phyloP scores from a whole-genome alignment of 768 basidiomycete species.

The Dioszegia aurantiaca region DNA sequence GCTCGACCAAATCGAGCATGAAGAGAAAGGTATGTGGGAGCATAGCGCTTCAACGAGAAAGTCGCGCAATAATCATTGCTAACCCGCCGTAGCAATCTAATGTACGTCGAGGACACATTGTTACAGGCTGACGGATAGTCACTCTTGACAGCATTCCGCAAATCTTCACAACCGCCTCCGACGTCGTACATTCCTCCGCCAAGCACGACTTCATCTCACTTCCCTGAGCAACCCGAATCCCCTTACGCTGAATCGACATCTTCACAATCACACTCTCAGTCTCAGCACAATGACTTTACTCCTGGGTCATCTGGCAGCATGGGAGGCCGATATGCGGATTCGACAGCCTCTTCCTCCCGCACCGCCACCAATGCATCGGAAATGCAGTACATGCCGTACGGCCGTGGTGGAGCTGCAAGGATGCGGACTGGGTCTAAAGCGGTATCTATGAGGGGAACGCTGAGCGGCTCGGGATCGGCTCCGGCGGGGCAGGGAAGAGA shows the following conservation, averaged over 20 bases:
- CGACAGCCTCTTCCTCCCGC: background rate
- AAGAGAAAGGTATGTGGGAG: constrained; percentile 6
- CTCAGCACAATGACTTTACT: background rate
- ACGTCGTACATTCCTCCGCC: constrained; percentile 9
- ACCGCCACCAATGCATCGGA: background rate
- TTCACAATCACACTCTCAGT: background rate
- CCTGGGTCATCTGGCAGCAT: background rate
- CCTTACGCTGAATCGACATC: constrained; percentile 10
- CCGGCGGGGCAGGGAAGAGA: background rate
- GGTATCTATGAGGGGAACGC: background rate
- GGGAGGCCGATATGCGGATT: constrained; percentile 9
- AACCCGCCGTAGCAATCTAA: constrained; percentile 8
- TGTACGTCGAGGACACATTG: background rate
- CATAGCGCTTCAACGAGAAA: too few relatives aligned
- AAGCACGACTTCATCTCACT: constrained; percentile 9
- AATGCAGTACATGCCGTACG: background rate
- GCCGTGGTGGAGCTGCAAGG: constrained; percentile 8
- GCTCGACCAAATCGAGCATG: constrained; percentile 16
- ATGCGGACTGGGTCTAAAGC: background rate
- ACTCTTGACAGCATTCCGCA: constrained; percentile 12
- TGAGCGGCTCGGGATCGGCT: background rate
- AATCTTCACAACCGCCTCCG: constrained; percentile 11
- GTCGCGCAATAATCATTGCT: background rate
- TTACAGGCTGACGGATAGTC: constrained; percentile 1
- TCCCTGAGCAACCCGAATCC: constrained; percentile 13